Percentiles rank a stretch among this genome's conserved stretches.
phyloP scores from a whole-genome alignment of 2,329 filamentous ascomycete genomes.

The Neoascochyta sp. region DNA sequence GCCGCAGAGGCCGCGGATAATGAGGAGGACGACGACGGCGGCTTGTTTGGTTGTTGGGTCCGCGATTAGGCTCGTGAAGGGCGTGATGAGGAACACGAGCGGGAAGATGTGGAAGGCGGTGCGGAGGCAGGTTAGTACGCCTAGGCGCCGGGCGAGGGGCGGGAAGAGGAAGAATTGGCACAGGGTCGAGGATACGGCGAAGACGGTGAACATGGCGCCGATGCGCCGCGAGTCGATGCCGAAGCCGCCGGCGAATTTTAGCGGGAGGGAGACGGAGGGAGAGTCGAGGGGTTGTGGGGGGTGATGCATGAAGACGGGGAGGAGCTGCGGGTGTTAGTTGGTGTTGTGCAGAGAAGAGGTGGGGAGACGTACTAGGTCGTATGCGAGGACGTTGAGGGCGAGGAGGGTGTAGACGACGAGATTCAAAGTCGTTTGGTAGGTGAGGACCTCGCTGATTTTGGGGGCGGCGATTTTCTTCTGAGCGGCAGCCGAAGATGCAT shows the following conservation, averaged over 20 bases:
- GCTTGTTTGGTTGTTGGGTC: conserved; percentile 52
- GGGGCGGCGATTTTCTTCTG: conserved; percentile 20
- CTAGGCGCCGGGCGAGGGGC: conserved; percentile 65
- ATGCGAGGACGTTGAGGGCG: conserved; percentile 77
- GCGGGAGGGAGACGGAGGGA: conserved; percentile 61
- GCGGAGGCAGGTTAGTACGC: conserved; percentile 70
- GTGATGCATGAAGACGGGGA: conserved; percentile 85
- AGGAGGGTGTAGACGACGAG: conserved; percentile 75
- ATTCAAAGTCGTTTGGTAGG: conserved; percentile 69
- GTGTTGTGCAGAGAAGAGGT: too few species aligned
- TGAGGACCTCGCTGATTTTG: conserved; percentile 63
- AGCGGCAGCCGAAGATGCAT: conserved; percentile 13
- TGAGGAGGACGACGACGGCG: conserved; percentile 63
- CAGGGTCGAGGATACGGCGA: conserved; percentile 73
- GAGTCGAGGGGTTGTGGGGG: conserved; percentile 53
- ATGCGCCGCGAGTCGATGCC: conserved; percentile 70
- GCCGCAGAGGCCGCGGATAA: conserved; percentile 68
- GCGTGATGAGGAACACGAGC: conserved; percentile 73
- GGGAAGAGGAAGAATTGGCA: conserved; percentile 88
- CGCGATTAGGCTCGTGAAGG: conserved; percentile 68
- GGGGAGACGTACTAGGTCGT: conserved; percentile 59
- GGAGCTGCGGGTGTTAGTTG: conserved; percentile 44
- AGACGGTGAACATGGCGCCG: conserved; percentile 79
- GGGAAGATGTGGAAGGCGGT: conserved; percentile 66
- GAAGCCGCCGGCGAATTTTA: conserved; percentile 81